These are phyloP conservation scores for Lanmaoa rubissima DNA, from an alignment of 768 basidiomycete species.

Conservation along the genomic window DNA sequence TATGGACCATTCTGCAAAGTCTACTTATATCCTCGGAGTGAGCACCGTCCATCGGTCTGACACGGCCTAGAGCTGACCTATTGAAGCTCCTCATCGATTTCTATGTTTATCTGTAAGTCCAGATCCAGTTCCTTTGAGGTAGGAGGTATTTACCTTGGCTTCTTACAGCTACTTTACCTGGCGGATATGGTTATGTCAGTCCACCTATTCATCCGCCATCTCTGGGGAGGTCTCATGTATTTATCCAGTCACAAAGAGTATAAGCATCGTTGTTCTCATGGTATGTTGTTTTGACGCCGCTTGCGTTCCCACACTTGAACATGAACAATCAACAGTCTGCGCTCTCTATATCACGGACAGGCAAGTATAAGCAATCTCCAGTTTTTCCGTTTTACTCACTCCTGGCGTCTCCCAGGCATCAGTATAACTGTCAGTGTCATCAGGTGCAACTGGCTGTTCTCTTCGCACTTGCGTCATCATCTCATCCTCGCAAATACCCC, in stretches of 20 bases:
- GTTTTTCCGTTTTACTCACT: neutral
- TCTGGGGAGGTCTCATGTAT: neutral
- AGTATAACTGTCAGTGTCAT: constrained; percentile 13
- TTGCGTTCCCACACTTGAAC: neutral
- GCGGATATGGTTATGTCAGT: constrained; percentile 30
- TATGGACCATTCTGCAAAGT: constrained; percentile 1
- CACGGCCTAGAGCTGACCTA: neutral
- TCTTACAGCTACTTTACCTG: constrained; percentile 27
- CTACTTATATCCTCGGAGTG: constrained; percentile 25
- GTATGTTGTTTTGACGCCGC: neutral
- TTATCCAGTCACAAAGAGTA: constrained; percentile 15
- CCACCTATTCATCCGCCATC: neutral
- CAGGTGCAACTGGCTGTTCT: constrained; percentile 11
- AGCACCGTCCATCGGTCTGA: neutral
- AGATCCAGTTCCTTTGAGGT: neutral
- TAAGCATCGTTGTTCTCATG: constrained; percentile 21
- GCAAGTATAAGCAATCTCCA: neutral
- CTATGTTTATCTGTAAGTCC: constrained; percentile 24
- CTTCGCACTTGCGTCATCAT: neutral
- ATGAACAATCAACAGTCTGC: constrained; percentile 1
- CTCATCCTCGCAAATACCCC: neutral
- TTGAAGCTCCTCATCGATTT: constrained; percentile 27
- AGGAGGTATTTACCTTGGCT: neutral
- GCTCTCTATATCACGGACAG: constrained; percentile 24
- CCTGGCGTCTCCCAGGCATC: constrained; percentile 2